phyloP scores from a whole-genome alignment of 2,329 filamentous ascomycete species.

The Hypoxylon sp. region DNA sequence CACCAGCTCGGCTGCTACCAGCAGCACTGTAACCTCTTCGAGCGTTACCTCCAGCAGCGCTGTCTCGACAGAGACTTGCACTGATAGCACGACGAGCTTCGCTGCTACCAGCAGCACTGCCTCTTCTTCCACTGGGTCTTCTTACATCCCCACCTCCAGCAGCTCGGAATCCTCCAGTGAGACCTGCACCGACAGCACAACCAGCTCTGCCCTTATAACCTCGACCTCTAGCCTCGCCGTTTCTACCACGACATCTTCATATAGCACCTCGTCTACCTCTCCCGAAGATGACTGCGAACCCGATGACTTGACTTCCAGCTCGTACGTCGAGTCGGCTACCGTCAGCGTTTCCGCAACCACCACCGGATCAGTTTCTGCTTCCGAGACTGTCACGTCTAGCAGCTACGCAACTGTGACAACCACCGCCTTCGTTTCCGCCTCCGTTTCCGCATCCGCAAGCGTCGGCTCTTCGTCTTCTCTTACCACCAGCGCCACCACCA shows the following conservation, averaged over 20 bases:
- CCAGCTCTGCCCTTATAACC: conserved; percentile 21
- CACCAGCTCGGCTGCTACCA: conserved; percentile 1
- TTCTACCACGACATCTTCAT: conserved; percentile 23
- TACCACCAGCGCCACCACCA: conserved; percentile 22
- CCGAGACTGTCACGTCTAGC: conserved; percentile 14
- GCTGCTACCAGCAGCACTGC: conserved; percentile 7
- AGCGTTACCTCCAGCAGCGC: conserved; percentile 6
- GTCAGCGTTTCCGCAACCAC: conserved; percentile 25
- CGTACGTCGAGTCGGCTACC: conserved; percentile 25
- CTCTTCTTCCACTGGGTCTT: conserved; percentile 5
- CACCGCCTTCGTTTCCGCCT: conserved; percentile 5
- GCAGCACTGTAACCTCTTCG: conserved; percentile 2
- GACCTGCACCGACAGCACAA: conserved; percentile 27
- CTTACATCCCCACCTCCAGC: conserved; percentile 17
- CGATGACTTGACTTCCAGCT: conserved; percentile 34
- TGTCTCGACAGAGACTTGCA: conserved; percentile 18
- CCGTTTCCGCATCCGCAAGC: not conserved
- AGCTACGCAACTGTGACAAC: conserved; percentile 4
- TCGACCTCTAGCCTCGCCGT: conserved; percentile 17
- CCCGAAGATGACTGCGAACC: conserved; percentile 27
- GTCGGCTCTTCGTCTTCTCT: conserved; percentile 9
- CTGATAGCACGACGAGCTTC: conserved; percentile 19
- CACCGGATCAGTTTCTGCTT: conserved; percentile 16
- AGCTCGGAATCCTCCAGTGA: conserved; percentile 14
- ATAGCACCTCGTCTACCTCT: conserved; percentile 26